These are phyloP conservation scores for Ballota nigra DNA, from an alignment of 257 asterid genomes.

Conservation along the genomic window DNA sequence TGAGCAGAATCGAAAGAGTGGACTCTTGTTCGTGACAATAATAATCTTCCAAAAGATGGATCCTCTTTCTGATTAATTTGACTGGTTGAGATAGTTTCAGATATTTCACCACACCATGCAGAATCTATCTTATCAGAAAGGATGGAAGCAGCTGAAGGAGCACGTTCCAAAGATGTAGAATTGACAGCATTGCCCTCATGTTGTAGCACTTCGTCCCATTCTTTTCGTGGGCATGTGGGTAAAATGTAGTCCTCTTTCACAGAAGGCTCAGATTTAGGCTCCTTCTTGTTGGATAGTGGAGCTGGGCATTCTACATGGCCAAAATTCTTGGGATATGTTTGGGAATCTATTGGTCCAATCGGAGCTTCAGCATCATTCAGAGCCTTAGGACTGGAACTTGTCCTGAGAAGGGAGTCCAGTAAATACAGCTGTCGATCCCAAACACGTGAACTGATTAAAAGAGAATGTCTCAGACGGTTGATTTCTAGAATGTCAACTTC, in stretches of 20 bases:
- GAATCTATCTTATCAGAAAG: constrained; percentile 8
- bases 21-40: neutral
- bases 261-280: neutral
- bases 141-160: constrained; percentile 8
- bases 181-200: neutral
- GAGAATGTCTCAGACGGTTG: constrained; percentile 1
- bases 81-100: neutral
- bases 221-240: neutral
- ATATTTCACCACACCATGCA: neutral
- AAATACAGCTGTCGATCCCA: neutral
- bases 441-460: neutral
- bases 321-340: neutral
- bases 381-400: neutral
- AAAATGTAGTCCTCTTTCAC: neutral
- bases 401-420: neutral
- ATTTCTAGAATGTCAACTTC: neutral
- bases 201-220: neutral
- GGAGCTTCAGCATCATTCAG: neutral
- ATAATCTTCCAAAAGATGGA: neutral
- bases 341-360: neutral
- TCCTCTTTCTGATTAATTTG: neutral
- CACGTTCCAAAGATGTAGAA: neutral
- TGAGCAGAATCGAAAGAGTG: neutral
- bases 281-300: neutral
- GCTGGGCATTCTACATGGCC: neutral